These are phyloP conservation scores for Ophioceras dolichostomum DNA, from an alignment of 2,329 filamentous ascomycete genomes.

Conservation along the genomic window DNA sequence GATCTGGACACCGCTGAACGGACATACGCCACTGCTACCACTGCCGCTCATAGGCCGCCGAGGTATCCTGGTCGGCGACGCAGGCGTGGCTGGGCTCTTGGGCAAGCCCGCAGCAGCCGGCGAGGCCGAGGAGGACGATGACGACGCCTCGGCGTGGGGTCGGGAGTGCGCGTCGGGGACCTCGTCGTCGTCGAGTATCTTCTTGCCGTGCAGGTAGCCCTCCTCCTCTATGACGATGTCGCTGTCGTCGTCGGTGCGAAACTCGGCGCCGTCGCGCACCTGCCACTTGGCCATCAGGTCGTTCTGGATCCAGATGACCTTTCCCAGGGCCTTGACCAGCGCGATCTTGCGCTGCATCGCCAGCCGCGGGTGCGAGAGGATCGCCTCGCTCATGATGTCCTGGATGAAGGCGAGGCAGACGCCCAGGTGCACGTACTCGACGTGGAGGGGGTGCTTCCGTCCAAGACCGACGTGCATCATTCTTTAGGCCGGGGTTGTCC, in stretches of 20 bases:
- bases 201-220: conserved; percentile 52
- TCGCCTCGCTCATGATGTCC: conserved; percentile 64
- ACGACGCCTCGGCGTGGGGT: conserved; percentile 2
- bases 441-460: conserved; percentile 57
- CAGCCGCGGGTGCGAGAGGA: conserved; percentile 58
- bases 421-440: conserved; percentile 73
- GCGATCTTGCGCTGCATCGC: conserved; percentile 56
- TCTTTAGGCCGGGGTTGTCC: conserved; percentile 18
- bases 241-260: conserved; percentile 25
- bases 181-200: conserved; percentile 33
- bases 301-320: conserved; percentile 83
- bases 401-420: conserved; percentile 63
- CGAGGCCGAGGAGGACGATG: neutral
- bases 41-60: neutral
- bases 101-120: neutral
- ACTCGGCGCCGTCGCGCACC: conserved; percentile 56
- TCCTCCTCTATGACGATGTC: conserved; percentile 38
- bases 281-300: conserved; percentile 80
- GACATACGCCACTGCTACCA: neutral
- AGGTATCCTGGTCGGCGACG: conserved; percentile 1
- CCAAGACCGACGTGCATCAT: conserved; percentile 75
- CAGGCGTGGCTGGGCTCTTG: neutral
- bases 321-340: conserved; percentile 63
- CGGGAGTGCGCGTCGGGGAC: conserved; percentile 9
- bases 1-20: neutral